Base-by-base conservation (phyloP, 495 filamentous ascomycete species). In the Letharia lupina region DNA sequence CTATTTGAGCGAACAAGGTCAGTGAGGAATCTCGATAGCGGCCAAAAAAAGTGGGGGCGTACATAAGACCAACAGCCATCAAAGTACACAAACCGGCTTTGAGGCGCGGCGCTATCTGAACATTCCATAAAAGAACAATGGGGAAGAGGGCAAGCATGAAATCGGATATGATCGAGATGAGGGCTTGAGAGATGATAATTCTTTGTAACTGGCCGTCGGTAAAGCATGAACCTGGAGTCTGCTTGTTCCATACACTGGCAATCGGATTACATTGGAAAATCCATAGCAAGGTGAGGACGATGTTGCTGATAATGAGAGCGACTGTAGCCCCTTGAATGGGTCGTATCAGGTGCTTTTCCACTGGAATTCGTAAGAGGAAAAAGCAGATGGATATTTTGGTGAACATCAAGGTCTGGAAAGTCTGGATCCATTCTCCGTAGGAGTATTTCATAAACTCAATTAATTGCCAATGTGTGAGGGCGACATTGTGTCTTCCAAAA, bases 61-160 rank as follows among this genome's bases (percentile, higher is more conserved):
- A 70, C 77, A 79, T 71, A 7, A 78, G n/a, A 57, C 75, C 73
- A 37, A 77, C 74, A 15, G 75, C 72, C 77, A 79, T 77, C 9
- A 77, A 60, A 13, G 73, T 62, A 61, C 74, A 77, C 5, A 79
- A 59, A 13, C 74, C 73, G 31, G 75, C 54, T 67, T 76, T 79
- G 3, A 66, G 71, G 15, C 72, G 70, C 12, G 72, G 60, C 20
- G 70, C 73, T 28, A 71, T 69, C 39, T 69, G 64, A 20, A 71
- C 67, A 5, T 76, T 67, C 60, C 73, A 68, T 15, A 76, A 69
- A 50, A 79, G 74, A 42, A 78, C 70, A 42, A 75, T 68, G 0
- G 76, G 76, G 40, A 75, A 77, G 15, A 70, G 47, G 15, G 77
- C 73, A 16, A 77, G 67, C 50, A 76, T 63, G 37, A 76, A 70